phyloP scores from a whole-genome alignment of 768 basidiomycete genomes.

The Suillus americanus region DNA sequence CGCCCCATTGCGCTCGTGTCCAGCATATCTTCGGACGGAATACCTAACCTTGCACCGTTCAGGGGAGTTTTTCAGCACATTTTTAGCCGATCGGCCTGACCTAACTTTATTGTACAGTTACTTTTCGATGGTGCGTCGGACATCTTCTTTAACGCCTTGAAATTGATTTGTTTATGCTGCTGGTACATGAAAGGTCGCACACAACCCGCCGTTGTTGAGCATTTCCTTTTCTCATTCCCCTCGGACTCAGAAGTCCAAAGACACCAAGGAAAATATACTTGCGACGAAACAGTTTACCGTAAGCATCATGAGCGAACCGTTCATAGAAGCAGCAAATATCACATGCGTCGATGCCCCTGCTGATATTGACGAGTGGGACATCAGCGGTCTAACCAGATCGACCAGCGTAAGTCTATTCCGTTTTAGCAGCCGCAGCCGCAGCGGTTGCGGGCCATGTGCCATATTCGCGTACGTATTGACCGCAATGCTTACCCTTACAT shows the following conservation, averaged over 20 bases:
- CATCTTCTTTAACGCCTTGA: not conserved
- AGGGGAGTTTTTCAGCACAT: conserved; percentile 40
- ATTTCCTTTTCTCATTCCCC: conserved; percentile 53
- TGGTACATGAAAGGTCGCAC: conserved; percentile 43
- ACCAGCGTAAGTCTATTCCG: conserved; percentile 43
- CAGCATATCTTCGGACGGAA: conserved; percentile 48
- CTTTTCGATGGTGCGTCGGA: conserved; percentile 55
- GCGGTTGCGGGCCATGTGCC: conserved; percentile 11
- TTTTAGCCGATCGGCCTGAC: not conserved
- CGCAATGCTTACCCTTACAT: conserved; percentile 13
- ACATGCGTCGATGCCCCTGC: conserved; percentile 56
- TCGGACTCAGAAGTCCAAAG: conserved; percentile 41
- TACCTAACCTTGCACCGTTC: conserved; percentile 65
- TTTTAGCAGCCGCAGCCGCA: conserved; percentile 8
- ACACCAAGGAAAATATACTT: conserved; percentile 66
- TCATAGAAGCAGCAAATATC: conserved; percentile 56
- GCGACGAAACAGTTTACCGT: conserved; percentile 68
- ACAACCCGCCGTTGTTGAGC: conserved; percentile 66
- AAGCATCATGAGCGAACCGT: conserved; percentile 69
- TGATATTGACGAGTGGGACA: conserved; percentile 55
- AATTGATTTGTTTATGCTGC: not conserved
- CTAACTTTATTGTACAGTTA: conserved; percentile 37
- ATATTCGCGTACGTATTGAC: conserved; percentile 4
- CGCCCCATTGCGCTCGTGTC: conserved; percentile 72
- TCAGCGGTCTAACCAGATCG: conserved; percentile 57